These are phyloP conservation scores for Ogataea populi-albae DNA, from an alignment of 805 yeast species.

Conservation along the genomic window DNA sequence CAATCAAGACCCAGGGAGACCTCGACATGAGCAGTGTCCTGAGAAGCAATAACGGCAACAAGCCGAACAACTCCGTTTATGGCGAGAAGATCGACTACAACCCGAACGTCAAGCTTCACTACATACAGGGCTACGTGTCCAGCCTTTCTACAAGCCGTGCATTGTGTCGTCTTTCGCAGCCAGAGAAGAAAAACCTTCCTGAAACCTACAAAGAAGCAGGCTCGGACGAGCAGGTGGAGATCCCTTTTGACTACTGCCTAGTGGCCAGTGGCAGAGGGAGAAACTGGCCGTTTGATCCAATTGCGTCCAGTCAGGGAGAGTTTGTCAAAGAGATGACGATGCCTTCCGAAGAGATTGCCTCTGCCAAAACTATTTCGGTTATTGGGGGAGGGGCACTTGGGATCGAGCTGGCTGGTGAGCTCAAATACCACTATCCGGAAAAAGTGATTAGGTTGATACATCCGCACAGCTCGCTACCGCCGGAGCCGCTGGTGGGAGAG, in stretches of 20 bases:
- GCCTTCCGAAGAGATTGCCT: conserved; percentile 31
- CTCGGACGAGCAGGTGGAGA: conserved; percentile 1
- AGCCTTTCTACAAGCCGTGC: neutral
- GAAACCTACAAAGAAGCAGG: neutral
- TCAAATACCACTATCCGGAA: conserved; percentile 35
- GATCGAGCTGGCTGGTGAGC: conserved; percentile 47
- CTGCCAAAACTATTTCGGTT: conserved; percentile 38
- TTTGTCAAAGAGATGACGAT: conserved; percentile 42
- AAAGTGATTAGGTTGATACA: conserved; percentile 38
- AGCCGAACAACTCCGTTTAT: neutral
- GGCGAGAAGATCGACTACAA: conserved; percentile 6
- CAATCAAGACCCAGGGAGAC: conserved; percentile 5
- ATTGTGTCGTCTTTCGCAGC: neutral
- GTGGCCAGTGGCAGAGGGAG: conserved; percentile 49
- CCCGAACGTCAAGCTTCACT: conserved; percentile 10
- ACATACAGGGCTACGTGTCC: neutral
- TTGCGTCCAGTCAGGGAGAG: conserved; percentile 36
- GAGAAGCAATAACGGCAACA: conserved; percentile 4
- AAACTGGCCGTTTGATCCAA: conserved; percentile 51
- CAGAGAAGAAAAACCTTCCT: neutral
- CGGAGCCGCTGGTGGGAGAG: conserved; percentile 21
- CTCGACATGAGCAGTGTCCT: conserved; percentile 7
- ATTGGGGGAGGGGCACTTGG: conserved; percentile 54
- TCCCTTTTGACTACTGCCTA: conserved; percentile 44
- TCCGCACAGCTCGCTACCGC: conserved; percentile 40